A percentile compares a stretch with the other conserved stretches of the same genome.
Conservation (phyloP, 139 green algal genomes). For the Tetratostichococcus sp. region DNA sequence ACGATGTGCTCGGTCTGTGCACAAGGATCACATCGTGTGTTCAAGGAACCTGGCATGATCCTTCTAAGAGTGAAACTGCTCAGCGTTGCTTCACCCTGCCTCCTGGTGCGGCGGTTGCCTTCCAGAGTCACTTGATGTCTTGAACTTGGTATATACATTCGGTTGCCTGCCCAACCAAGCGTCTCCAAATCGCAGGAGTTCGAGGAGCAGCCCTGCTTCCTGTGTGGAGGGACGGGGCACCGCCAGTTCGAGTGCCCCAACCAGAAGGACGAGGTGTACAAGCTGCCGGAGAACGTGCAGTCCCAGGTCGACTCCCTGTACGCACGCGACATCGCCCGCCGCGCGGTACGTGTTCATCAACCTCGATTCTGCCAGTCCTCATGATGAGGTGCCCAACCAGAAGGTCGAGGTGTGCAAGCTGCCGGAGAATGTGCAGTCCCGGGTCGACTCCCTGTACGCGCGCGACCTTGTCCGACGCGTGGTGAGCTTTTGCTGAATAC, state of each 20-base stretch:
- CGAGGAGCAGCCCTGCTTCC: constrained; percentile 60
- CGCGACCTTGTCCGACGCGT: background rate
- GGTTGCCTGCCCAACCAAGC: background rate
- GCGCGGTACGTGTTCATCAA: background rate
- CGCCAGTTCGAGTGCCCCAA: constrained; percentile 60
- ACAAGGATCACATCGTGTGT: no score
- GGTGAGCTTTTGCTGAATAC: background rate
- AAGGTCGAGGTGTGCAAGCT: constrained; percentile 68
- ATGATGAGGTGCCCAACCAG: constrained; percentile 25
- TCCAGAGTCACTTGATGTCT: no score
- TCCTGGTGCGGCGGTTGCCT: no score
- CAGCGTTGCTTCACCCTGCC: no score
- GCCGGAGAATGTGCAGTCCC: constrained; percentile 60
- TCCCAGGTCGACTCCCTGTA: constrained; percentile 31
- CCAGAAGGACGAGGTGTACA: constrained; percentile 57
- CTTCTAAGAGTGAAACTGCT: no score
- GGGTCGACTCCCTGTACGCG: constrained; percentile 25
- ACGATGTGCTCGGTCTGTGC: background rate
- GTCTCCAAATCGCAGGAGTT: constrained; percentile 3
- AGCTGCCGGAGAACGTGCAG: constrained; percentile 70
- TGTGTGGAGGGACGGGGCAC: constrained; percentile 58
- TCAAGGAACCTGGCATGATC: no score
- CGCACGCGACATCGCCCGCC: background rate
- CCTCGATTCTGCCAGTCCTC: no score
- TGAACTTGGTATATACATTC: no score